phyloP scores from a whole-genome alignment of 495 filamentous ascomycete genomes.

The Barbatosphaeria neglecta region DNA sequence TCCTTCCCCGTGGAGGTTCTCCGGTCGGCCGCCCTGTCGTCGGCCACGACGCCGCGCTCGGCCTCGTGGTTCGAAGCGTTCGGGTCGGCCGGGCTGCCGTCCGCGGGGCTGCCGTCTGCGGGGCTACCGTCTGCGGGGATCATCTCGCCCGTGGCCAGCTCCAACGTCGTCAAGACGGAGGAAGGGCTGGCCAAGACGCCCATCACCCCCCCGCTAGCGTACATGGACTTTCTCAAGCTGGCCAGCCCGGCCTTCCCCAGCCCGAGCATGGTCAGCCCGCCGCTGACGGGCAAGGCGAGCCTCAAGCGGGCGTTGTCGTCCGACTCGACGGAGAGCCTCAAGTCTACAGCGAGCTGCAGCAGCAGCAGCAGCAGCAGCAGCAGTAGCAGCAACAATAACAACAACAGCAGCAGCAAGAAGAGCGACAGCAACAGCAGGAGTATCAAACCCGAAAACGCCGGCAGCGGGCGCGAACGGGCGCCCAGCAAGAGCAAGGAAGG shows the following conservation, averaged over 20 bases:
- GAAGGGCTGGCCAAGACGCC: constrained; percentile 50
- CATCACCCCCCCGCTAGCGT: constrained; percentile 84
- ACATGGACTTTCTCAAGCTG: constrained; percentile 76
- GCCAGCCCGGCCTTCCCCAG: constrained; percentile 46
- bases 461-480: constrained; percentile 15
- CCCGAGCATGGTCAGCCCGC: constrained; percentile 40
- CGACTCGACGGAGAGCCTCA: not conserved
- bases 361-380: constrained; percentile 13
- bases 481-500: constrained; percentile 24
- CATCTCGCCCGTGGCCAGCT: constrained; percentile 4
- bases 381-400: constrained; percentile 12
- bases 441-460: constrained; percentile 13
- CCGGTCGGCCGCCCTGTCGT: constrained; percentile 4
- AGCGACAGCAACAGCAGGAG: constrained; percentile 12
- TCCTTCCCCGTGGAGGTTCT: constrained; percentile 69
- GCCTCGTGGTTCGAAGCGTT: constrained; percentile 28
- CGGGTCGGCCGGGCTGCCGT: constrained; percentile 9
- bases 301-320: constrained; percentile 25
- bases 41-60: constrained; percentile 38
- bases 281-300: constrained; percentile 25
- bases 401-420: constrained; percentile 12
- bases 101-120: constrained; percentile 1
- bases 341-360: constrained; percentile 20
- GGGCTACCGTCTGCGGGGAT: constrained; percentile 22
- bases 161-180: constrained; percentile 17